Evolutionary conservation across 495 filamentous ascomycete species (phyloP), one percentile per base, ranked within the genome.

Genomic region (Evernia prunastri): DNA sequence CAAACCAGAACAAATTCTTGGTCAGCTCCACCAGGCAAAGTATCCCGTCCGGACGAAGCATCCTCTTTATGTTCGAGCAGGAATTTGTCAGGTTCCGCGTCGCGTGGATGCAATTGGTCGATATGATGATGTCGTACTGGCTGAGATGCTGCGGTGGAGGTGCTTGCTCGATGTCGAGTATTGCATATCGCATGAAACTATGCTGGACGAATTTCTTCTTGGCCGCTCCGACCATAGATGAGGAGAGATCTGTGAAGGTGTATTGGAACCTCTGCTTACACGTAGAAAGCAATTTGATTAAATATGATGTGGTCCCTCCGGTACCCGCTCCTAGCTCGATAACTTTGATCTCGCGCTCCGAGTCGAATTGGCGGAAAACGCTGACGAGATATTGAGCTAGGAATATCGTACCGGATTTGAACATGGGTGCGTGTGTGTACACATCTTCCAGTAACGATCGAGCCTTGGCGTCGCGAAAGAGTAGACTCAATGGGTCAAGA

Each of bases 61-160:
- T 63, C 29, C 68, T 56, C 13, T 62, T 69, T 0, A 79, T 73
- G 56, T 81, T 74, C 2, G 43, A 65, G 1, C 63, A 45, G 0
- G 78, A 78, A 0, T 33, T 53, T 0, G n/a, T 25, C 45, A 79
- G 63, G 60, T 75, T 71, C 15, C 68, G 63, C 0, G 81, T 82
- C 0, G 79, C 80, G 66, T 83, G 81, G 29, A 83, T 70, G 35
- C 72, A 75, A 65, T 83, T 83, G 31, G 71, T 77, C 4, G 78
- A 72, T 45, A 83, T 64, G 54, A 82, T 66, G n/a, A 74, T 70
- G 62, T 83, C 68, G 54, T 71, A 77, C 4, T 62, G 39, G 2
- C 60, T 60, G 6, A 69, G 54, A 15, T 73, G 54, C 5, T 75
- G 65, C 17, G 66, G 63, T 0, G 59, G 59, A 0, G 75, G 77